Conservation (phyloP, 768 basidiomycete genomes). For the Pulveroboletus ravenelii region DNA sequence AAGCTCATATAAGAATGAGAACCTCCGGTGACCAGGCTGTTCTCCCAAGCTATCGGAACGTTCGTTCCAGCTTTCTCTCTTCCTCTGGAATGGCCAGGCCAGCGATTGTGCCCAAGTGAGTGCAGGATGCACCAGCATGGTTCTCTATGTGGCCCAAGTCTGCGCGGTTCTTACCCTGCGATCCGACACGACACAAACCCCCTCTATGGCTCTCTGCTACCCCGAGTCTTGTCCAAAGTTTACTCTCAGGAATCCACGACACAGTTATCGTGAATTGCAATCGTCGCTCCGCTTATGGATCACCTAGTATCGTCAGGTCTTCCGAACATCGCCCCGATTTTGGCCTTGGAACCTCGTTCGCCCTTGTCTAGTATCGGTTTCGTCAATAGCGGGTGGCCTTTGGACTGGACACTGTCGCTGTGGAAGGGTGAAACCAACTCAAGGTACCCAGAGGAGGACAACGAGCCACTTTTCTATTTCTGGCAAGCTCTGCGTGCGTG, state of each 20-base stretch:
- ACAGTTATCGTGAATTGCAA: not conserved
- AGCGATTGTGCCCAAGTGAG: too few relatives aligned
- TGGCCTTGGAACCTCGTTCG: not conserved
- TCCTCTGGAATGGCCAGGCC: too few relatives aligned
- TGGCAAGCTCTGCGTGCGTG: not conserved
- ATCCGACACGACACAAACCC: too few relatives aligned
- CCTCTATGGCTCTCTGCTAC: not conserved
- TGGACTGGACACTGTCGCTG: not conserved
- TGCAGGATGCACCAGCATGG: not conserved
- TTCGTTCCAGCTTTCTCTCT: not conserved
- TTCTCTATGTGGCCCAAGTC: too few relatives aligned
- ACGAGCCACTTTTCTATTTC: not conserved
- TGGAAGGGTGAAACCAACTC: too few relatives aligned
- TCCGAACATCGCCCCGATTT: not conserved
- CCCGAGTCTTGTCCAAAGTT: not conserved
- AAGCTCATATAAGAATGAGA: not conserved
- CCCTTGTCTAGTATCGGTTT: not conserved
- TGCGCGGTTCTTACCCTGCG: not conserved
- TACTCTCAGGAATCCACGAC: too few relatives aligned
- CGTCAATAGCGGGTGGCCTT: too few relatives aligned
- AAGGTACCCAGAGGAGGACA: not conserved
- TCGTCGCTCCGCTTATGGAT: not conserved
- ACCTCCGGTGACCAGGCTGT: not conserved
- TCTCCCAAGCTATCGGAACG: not conserved
- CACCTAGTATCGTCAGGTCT: not conserved